Percentiles rank a stretch among this genome's conserved stretches.
phyloP scores from a whole-genome alignment of 139 green algal genomes.

The Tetradesmus lagerheimii region DNA sequence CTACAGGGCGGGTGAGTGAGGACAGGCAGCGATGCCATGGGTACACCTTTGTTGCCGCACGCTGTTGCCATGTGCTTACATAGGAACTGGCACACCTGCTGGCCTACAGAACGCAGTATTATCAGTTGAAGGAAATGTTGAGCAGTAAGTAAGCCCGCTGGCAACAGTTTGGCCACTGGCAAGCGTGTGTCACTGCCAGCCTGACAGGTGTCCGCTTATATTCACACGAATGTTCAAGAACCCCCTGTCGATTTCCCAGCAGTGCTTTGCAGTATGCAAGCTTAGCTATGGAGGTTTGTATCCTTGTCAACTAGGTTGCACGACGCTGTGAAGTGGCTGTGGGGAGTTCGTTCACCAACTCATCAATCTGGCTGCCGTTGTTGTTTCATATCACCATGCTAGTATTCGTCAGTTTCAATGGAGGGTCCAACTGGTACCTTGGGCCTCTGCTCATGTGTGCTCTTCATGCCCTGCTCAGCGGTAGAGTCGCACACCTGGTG shows the following conservation, averaged over 20 bases:
- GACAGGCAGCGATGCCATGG: not conserved
- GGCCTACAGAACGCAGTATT: not conserved
- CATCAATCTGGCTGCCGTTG: too few relatives aligned
- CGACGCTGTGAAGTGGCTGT: too few relatives aligned
- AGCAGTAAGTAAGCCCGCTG: not conserved
- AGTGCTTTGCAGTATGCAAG: too few relatives aligned
- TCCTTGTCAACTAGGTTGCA: too few relatives aligned
- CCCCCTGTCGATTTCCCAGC: too few relatives aligned
- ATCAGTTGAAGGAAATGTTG: not conserved
- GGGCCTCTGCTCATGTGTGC: conserved; percentile 5
- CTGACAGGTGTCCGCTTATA: not conserved
- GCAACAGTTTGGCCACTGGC: not conserved
- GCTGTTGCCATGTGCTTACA: not conserved
- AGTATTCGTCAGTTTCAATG: not conserved
- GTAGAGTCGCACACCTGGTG: not conserved
- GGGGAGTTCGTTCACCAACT: too few relatives aligned
- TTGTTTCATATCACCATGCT: not conserved
- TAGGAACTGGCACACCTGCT: not conserved
- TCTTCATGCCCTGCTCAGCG: not conserved
- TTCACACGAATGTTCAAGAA: too few relatives aligned
- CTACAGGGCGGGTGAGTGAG: not conserved
- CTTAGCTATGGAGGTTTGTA: too few relatives aligned
- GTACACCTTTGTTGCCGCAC: not conserved
- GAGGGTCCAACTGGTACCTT: not conserved
- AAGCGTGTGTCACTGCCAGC: not conserved